phyloP scores from a whole-genome alignment of 78 protist species.

The Dictyostelium intermedium region DNA sequence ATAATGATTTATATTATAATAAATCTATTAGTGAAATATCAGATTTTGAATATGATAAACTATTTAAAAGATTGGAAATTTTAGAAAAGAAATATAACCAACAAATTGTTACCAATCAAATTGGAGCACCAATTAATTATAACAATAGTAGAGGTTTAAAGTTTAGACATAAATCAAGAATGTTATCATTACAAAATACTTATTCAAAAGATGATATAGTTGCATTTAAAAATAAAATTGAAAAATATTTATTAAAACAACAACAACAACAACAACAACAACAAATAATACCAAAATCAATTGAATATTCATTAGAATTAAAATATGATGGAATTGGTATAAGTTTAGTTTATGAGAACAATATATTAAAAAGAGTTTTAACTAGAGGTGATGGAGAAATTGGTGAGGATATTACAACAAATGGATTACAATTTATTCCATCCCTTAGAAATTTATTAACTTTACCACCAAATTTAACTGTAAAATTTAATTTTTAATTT shows the following conservation, averaged over 20 bases:
- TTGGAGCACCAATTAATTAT: background rate
- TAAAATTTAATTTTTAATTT: background rate
- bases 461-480: background rate
- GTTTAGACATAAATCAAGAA: slow-evolving; percentile 32
- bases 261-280: background rate
- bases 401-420: slow-evolving; percentile 68
- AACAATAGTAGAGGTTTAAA: background rate
- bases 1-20: slow-evolving; percentile 63
- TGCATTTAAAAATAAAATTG: slow-evolving; percentile 24
- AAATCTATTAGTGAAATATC: slow-evolving; percentile 26
- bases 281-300: background rate
- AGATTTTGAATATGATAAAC: slow-evolving; percentile 60
- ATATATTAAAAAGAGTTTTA: background rate
- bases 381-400: slow-evolving; percentile 75
- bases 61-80: slow-evolving; percentile 3
- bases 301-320: slow-evolving; percentile 19
- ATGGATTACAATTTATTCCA: slow-evolving; percentile 13
- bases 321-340: slow-evolving; percentile 81
- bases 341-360: slow-evolving; percentile 18
- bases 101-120: background rate
- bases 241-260: background rate
- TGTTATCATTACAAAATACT: slow-evolving; percentile 69
- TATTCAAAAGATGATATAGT: slow-evolving; percentile 39
- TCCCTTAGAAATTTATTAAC: background rate
- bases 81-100: slow-evolving; percentile 18